Conservation (phyloP, 2,329 filamentous ascomycete species). For the Proliferodiscus dingleyae region DNA sequence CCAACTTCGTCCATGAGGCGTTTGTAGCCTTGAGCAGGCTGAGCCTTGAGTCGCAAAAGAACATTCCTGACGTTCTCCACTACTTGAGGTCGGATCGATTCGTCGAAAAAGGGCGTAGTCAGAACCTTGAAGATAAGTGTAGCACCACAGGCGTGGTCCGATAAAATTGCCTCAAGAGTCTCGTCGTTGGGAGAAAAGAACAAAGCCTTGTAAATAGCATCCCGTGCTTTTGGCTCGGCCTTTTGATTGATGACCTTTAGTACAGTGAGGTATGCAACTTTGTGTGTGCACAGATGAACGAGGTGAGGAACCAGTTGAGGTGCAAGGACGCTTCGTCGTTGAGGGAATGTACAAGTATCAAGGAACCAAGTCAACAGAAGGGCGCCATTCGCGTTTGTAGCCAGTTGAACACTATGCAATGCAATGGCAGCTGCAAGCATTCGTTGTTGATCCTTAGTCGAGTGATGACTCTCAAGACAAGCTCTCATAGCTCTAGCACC, state of each 20-base stretch:
- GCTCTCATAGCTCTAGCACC: constrained; percentile 94
- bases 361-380: constrained; percentile 95
- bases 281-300: constrained; percentile 95
- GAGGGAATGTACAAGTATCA: constrained; percentile 94
- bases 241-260: constrained; percentile 98
- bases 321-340: constrained; percentile 83
- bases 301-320: constrained; percentile 89
- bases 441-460: constrained; percentile 90
- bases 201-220: constrained; percentile 81
- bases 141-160: constrained; percentile 85
- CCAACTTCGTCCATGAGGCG: constrained; percentile 98
- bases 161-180: constrained; percentile 82
- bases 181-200: constrained; percentile 90
- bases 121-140: constrained; percentile 98
- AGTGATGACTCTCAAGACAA: constrained; percentile 91
- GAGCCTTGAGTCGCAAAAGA: constrained; percentile 82
- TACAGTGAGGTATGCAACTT: constrained; percentile 94
- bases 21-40: constrained; percentile 95
- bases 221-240: constrained; percentile 85
- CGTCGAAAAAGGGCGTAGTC: constrained; percentile 95
- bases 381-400: constrained; percentile 93
- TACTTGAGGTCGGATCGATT: constrained; percentile 80
- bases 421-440: constrained; percentile 93
- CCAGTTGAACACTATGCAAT: constrained; percentile 92
- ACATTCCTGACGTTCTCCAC: constrained; percentile 90